Evolutionary conservation across 2,329 filamentous ascomycete genomes (phyloP).

Genomic region (Aspergillus tamarii): DNA sequence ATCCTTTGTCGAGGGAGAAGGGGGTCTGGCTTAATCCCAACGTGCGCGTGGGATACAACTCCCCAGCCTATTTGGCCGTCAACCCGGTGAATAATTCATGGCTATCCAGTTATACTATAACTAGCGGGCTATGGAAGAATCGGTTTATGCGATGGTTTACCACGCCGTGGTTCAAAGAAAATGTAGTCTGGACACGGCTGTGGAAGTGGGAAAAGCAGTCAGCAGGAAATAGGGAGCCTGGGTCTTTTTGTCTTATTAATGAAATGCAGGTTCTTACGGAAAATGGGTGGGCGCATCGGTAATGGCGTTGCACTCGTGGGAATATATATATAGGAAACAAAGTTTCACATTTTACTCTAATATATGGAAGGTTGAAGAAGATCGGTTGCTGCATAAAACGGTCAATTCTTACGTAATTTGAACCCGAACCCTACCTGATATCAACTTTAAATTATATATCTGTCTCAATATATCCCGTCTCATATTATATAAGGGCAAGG

Average conservation of each 20-base stretch:
- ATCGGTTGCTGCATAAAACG: too few species aligned
- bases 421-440: too few species aligned
- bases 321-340: too few species aligned
- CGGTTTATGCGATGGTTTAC: slow-evolving; percentile 2
- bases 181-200: neutral
- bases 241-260: slow-evolving; percentile 58
- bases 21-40: slow-evolving; percentile 72
- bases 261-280: slow-evolving; percentile 44
- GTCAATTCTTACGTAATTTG: too few species aligned
- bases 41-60: slow-evolving; percentile 68
- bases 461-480: too few species aligned
- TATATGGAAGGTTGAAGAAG: too few species aligned
- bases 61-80: slow-evolving; percentile 55
- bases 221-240: slow-evolving; percentile 39
- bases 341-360: too few species aligned
- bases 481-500: too few species aligned
- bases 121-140: slow-evolving; percentile 4
- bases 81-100: slow-evolving; percentile 5
- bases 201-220: neutral
- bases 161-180: neutral
- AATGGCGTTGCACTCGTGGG: neutral
- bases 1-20: slow-evolving; percentile 51
- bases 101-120: neutral
- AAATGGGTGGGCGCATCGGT: slow-evolving; percentile 14
- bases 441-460: too few species aligned